Evolutionary conservation across 1,139 yeast species (phyloP).

Genomic region (Scheffersomyces lignicola): DNA sequence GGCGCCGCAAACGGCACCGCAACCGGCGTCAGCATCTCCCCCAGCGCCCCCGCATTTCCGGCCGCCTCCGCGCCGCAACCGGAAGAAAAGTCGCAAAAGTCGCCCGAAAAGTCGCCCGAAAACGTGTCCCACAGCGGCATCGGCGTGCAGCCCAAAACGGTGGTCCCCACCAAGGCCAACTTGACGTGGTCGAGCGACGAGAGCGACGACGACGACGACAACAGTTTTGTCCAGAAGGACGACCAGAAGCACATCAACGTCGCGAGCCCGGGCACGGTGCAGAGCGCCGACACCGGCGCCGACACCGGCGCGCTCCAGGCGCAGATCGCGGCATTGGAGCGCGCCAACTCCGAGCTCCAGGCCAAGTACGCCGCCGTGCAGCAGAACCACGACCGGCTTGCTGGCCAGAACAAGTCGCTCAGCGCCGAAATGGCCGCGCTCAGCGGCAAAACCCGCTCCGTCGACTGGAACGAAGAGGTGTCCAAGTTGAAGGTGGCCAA

Average conservation of each 20-base stretch:
- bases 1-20: too few species aligned
- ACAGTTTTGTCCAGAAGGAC: slow-evolving; percentile 1
- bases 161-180: slow-evolving; percentile 75
- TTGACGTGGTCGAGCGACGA: slow-evolving; percentile 85
- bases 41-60: too few species aligned
- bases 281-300: too few species aligned
- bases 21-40: too few species aligned
- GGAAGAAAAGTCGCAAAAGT: too few species aligned
- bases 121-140: slow-evolving; percentile 18
- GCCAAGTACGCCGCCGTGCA: slow-evolving; percentile 21
- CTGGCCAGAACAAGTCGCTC: slow-evolving; percentile 23
- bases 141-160: slow-evolving; percentile 58
- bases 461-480: slow-evolving; percentile 20
- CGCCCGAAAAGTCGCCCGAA: too few species aligned
- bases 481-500: slow-evolving; percentile 29
- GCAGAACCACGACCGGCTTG: slow-evolving; percentile 23
- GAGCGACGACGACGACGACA: slow-evolving; percentile 34
- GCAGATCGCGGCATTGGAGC: slow-evolving; percentile 10
- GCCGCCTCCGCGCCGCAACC: too few species aligned
- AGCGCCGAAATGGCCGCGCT: slow-evolving; percentile 23
- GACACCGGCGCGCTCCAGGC: slow-evolving; percentile 14
- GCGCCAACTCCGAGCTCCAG: slow-evolving; percentile 19
- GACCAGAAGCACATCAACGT: background rate
- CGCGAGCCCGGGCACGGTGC: too few species aligned
- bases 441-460: slow-evolving; percentile 11